Conservation (phyloP, 345 rosid genomes). For the Eucalyptus cloeziana region DNA sequence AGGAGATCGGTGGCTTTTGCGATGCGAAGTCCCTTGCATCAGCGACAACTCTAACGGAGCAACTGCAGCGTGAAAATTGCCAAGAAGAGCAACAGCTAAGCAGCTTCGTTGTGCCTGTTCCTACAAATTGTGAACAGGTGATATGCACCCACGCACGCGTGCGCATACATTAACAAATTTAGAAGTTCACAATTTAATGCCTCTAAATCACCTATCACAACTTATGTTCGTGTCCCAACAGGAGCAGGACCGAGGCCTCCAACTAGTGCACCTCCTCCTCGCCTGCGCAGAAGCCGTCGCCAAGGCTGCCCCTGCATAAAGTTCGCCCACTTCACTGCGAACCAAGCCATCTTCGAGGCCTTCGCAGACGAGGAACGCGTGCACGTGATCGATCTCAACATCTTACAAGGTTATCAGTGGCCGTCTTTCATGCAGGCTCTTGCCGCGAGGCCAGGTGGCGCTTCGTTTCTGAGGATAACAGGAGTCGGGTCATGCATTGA, state of each 20-base stretch:
- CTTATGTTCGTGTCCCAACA: neutral
- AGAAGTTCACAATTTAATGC: neutral
- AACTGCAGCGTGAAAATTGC: slow-evolving; percentile 20
- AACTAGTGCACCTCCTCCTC: slow-evolving; percentile 48
- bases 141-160: neutral
- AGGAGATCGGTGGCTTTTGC: neutral
- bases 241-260: slow-evolving; percentile 62
- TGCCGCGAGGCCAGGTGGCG: slow-evolving; percentile 43
- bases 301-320: slow-evolving; percentile 51
- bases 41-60: slow-evolving; percentile 13
- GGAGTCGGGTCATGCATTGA: slow-evolving; percentile 38
- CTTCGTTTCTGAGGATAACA: slow-evolving; percentile 50
- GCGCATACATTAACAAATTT: neutral
- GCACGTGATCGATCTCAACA: slow-evolving; percentile 52
- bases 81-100: slow-evolving; percentile 3
- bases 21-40: neutral
- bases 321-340: slow-evolving; percentile 60
- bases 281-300: slow-evolving; percentile 55
- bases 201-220: neutral
- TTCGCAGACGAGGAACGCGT: slow-evolving; percentile 53
- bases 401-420: slow-evolving; percentile 65
- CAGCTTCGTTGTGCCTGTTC: slow-evolving; percentile 16
- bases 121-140: slow-evolving; percentile 34
- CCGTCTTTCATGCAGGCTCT: slow-evolving; percentile 73
- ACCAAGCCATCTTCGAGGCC: slow-evolving; percentile 60